Conservation (phyloP, 768 basidiomycete genomes). For the Chalciporus pseudorubinellus region DNA sequence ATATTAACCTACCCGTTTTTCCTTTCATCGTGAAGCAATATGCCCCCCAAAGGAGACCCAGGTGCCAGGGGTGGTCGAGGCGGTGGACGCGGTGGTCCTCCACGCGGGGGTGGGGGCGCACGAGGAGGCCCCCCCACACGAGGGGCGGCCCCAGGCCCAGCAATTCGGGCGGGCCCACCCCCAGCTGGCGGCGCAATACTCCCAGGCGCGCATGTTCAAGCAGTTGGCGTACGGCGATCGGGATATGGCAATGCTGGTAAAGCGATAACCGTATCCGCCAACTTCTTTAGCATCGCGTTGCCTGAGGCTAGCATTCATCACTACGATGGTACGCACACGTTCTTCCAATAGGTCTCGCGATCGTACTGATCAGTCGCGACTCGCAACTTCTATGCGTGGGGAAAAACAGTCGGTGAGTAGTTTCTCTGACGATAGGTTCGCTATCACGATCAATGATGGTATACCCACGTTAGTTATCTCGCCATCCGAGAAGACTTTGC, state of each 20-base stretch:
- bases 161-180: conserved; percentile 14
- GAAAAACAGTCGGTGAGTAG: conserved; percentile 21
- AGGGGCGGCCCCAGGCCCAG: conserved; percentile 23
- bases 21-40: conserved; percentile 14
- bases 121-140: conserved; percentile 30
- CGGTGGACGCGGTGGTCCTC: conserved; percentile 29
- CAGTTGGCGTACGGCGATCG: conserved; percentile 69
- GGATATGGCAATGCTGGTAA: conserved; percentile 59
- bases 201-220: conserved; percentile 38
- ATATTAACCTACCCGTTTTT: neutral
- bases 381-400: neutral
- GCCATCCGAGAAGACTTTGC: conserved; percentile 66
- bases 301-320: conserved; percentile 68
- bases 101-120: neutral
- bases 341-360: neutral
- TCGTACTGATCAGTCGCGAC: conserved; percentile 22
- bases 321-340: conserved; percentile 68
- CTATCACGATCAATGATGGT: conserved; percentile 11
- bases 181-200: conserved; percentile 33
- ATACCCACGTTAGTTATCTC: conserved; percentile 47
- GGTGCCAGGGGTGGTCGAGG: conserved; percentile 26
- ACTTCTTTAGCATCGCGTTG: conserved; percentile 63
- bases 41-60: conserved; percentile 40
- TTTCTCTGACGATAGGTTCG: neutral
- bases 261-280: conserved; percentile 43